A percentile compares a stretch with the other conserved stretches of the same genome.
These are phyloP conservation scores for Perilla frutescens DNA, from an alignment of 257 asterid genomes.

Conservation along the genomic window DNA sequence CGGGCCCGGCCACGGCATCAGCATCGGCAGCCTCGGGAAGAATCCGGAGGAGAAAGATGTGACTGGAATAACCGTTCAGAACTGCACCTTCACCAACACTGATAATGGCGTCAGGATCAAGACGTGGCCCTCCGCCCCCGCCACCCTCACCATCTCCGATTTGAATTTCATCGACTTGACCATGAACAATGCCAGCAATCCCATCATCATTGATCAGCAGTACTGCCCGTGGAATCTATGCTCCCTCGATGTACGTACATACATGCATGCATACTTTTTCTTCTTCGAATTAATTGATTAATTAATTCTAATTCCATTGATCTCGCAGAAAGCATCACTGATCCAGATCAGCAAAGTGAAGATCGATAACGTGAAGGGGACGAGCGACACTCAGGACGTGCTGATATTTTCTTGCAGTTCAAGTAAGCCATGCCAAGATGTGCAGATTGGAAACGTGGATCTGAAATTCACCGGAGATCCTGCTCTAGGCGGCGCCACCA, in stretches of 20 bases:
- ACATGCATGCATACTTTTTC: neutral
- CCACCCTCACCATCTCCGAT: constrained; percentile 29
- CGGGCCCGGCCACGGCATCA: constrained; percentile 58
- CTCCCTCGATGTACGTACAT: constrained; percentile 24
- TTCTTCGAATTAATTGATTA: no score
- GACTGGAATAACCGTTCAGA: constrained; percentile 35
- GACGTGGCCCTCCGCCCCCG: constrained; percentile 56
- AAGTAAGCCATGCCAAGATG: constrained; percentile 47
- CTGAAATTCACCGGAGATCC: constrained; percentile 44
- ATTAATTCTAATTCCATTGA: no score
- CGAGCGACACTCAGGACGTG: constrained; percentile 37
- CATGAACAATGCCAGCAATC: constrained; percentile 40
- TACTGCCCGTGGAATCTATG: constrained; percentile 52
- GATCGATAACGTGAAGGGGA: constrained; percentile 45
- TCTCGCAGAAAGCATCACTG: constrained; percentile 36
- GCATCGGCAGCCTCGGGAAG: constrained; percentile 52
- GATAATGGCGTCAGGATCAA: constrained; percentile 48
- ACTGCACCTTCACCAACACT: constrained; percentile 44
- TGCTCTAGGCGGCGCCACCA: constrained; percentile 30
- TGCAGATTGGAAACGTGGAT: constrained; percentile 51
- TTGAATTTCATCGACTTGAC: constrained; percentile 43
- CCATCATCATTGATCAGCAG: constrained; percentile 49
- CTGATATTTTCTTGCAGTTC: constrained; percentile 50
- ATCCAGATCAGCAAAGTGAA: constrained; percentile 35
- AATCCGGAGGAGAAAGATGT: constrained; percentile 39